A percentile compares a stretch with the other conserved stretches of the same genome.
Evolutionary conservation across 2,329 filamentous ascomycete genomes (phyloP).

Genomic region (Epichloe sibirici): DNA sequence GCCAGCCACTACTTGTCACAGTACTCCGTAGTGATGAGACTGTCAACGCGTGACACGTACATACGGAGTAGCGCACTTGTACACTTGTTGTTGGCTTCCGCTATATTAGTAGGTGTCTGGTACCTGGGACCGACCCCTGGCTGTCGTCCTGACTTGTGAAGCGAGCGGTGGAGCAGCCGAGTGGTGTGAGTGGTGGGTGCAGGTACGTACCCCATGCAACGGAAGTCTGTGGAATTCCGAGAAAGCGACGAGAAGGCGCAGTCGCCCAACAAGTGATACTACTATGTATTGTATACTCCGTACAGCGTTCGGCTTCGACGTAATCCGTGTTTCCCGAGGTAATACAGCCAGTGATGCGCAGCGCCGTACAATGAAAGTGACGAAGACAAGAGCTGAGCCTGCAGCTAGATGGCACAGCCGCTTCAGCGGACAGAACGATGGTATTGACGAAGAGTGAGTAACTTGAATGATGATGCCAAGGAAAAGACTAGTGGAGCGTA

Average conservation of each 20-base stretch:
- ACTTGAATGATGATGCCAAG: background rate
- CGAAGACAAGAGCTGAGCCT: no score
- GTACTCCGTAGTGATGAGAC: background rate
- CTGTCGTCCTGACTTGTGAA: no score
- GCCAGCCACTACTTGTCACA: background rate
- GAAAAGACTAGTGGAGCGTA: background rate
- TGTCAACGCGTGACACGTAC: background rate
- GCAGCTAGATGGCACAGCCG: background rate
- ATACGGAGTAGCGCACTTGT: no score
- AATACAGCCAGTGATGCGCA: no score
- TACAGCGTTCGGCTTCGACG: no score
- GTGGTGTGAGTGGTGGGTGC: background rate
- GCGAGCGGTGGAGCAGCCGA: conserved; percentile 8
- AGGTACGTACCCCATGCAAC: background rate
- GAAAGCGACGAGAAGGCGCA: background rate
- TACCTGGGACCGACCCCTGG: no score
- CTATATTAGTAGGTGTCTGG: background rate
- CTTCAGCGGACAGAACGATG: background rate
- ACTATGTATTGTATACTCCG: no score
- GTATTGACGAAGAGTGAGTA: background rate
- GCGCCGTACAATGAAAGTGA: no score
- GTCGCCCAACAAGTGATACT: background rate
- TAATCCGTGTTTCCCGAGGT: no score
- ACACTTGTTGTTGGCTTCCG: background rate
- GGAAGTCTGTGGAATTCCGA: background rate